A percentile compares a stretch with the other conserved stretches of the same genome.
These are phyloP conservation scores for Candida rishiriensis DNA, from an alignment of 805 yeast species.

Conservation along the genomic window DNA sequence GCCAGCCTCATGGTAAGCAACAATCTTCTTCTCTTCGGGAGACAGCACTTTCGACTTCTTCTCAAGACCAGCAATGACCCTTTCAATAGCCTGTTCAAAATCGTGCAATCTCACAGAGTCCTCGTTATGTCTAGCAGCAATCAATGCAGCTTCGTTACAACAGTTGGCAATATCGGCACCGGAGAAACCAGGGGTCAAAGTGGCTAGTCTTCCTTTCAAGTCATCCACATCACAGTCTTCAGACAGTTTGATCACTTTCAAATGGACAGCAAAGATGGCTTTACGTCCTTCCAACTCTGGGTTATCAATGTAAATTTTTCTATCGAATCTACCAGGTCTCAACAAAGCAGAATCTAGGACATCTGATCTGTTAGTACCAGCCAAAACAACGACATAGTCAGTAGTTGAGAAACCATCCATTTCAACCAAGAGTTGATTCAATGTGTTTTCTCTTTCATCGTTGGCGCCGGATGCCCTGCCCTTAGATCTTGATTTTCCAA, in stretches of 20 bases:
- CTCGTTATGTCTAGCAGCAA: slow-evolving; percentile 80
- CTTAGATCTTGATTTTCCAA: slow-evolving; percentile 76
- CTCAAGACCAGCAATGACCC: slow-evolving; percentile 93
- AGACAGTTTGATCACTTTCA: slow-evolving; percentile 52
- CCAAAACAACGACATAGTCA: slow-evolving; percentile 89
- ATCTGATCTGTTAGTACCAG: slow-evolving; percentile 93
- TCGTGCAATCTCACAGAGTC: slow-evolving; percentile 58
- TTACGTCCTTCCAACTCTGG: slow-evolving; percentile 90
- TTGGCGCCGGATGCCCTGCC: slow-evolving; percentile 74
- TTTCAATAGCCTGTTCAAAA: slow-evolving; percentile 89
- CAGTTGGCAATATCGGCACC: slow-evolving; percentile 97
- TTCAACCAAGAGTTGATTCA: slow-evolving; percentile 88
- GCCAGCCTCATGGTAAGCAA: slow-evolving; percentile 95
- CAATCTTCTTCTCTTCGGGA: slow-evolving; percentile 76
- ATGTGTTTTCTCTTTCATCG: slow-evolving; percentile 90
- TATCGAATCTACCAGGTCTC: slow-evolving; percentile 94
- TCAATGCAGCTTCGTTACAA: slow-evolving; percentile 90
- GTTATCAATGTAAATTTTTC: slow-evolving; percentile 79
- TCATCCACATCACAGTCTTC: slow-evolving; percentile 46
- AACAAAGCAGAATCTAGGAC: slow-evolving; percentile 83
- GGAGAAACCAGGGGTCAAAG: slow-evolving; percentile 90
- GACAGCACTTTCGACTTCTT: slow-evolving; percentile 75
- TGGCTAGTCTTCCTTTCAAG: slow-evolving; percentile 79
- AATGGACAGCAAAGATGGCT: slow-evolving; percentile 78
- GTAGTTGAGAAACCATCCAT: slow-evolving; percentile 91